A percentile compares a stretch with the other conserved stretches of the same genome.
These are phyloP conservation scores for Ustilago shanxiensis DNA, from an alignment of 1,284 basidiomycete species.

Conservation along the genomic window DNA sequence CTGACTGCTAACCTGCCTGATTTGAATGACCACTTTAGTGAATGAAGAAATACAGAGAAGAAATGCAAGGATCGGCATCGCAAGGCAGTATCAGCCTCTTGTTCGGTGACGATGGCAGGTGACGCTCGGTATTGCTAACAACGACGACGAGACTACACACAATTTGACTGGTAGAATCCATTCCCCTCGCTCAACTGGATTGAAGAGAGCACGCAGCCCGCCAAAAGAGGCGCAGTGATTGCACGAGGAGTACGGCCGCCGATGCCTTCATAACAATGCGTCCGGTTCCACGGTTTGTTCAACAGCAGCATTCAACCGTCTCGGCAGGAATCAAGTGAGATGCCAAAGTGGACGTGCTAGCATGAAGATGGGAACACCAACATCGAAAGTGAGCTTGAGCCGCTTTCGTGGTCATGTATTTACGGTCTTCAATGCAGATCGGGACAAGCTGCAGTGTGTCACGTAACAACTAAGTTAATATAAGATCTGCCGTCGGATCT, in stretches of 20 bases:
- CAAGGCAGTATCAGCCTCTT: neutral
- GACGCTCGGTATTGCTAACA: neutral
- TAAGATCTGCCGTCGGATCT: constrained; percentile 7
- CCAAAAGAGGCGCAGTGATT: neutral
- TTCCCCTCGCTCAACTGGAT: no score
- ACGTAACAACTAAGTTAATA: no score
- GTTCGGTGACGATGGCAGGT: neutral
- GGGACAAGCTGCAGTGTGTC: no score
- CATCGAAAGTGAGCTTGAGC: no score
- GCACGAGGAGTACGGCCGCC: neutral
- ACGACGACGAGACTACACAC: neutral
- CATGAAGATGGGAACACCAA: neutral
- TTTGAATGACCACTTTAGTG: neutral
- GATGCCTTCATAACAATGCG: neutral
- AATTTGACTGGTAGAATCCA: no score
- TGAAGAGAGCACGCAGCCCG: neutral
- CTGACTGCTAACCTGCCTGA: constrained; percentile 4
- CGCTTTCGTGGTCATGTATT: no score
- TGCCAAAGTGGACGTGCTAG: neutral
- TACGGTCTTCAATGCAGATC: no score
- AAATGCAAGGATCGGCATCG: constrained; percentile 3
- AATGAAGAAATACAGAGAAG: neutral
- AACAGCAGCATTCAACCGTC: neutral
- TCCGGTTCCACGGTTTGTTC: neutral
- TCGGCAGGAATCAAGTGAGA: neutral